Conservation (phyloP, 1,284 basidiomycete genomes). For the Erythrobasidium hasegawianum region DNA sequence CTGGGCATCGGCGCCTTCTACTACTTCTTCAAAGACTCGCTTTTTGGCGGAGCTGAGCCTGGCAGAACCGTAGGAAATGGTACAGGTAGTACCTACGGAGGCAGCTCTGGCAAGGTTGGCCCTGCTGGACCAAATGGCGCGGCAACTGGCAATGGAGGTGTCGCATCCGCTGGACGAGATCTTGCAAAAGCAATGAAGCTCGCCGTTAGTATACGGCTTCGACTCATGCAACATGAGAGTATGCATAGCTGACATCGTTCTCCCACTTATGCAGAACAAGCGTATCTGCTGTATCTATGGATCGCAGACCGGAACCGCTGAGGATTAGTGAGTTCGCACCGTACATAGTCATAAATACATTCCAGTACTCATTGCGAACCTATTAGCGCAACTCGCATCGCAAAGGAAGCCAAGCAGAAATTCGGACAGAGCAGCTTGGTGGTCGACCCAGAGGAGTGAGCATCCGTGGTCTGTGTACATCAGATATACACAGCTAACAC, state of each 20-base stretch:
- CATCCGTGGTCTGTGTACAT: too few species aligned
- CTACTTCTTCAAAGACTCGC: slow-evolving; percentile 75
- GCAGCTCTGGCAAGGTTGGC: slow-evolving; percentile 22
- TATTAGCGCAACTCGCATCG: slow-evolving; percentile 42
- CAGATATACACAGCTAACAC: not conserved
- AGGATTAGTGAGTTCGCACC: slow-evolving; percentile 78
- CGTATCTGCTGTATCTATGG: slow-evolving; percentile 92
- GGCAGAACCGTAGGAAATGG: not conserved
- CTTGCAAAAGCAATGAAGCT: slow-evolving; percentile 29
- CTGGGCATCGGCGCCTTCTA: slow-evolving; percentile 66
- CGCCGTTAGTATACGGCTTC: not conserved
- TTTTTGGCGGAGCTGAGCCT: slow-evolving; percentile 45
- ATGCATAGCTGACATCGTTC: not conserved
- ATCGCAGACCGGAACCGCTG: slow-evolving; percentile 92
- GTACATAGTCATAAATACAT: slow-evolving; percentile 63
- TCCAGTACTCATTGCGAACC: slow-evolving; percentile 46
- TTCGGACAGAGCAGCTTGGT: slow-evolving; percentile 89
- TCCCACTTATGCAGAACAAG: slow-evolving; percentile 60
- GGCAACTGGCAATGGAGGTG: slow-evolving; percentile 1
- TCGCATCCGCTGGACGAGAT: slow-evolving; percentile 13
- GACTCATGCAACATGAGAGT: not conserved
- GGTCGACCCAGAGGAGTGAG: slow-evolving; percentile 81
- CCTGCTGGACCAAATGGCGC: slow-evolving; percentile 27
- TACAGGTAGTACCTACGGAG: slow-evolving; percentile 23
- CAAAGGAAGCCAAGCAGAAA: slow-evolving; percentile 74